Conservation (phyloP, 2,329 filamentous ascomycete genomes). For the Elsinoe perseae region DNA sequence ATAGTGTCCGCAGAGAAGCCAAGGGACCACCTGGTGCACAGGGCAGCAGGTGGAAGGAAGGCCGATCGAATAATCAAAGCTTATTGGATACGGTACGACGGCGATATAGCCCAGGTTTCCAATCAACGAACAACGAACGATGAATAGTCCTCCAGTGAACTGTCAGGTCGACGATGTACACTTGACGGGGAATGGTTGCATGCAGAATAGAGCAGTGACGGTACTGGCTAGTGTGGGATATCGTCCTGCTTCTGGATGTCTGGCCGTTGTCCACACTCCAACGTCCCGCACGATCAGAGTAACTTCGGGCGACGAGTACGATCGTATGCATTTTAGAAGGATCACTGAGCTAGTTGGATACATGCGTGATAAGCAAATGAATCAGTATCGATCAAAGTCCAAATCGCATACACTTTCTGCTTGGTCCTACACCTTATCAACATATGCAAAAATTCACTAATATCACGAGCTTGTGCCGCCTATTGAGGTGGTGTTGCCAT, state of each 20-base stretch:
- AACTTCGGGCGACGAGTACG: neutral
- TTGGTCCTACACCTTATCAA: no score
- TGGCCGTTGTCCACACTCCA: neutral
- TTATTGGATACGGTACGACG: conserved; percentile 13
- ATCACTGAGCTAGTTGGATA: neutral
- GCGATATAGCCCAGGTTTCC: conserved; percentile 12
- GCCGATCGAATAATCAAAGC: conserved; percentile 12
- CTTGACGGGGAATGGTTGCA: neutral
- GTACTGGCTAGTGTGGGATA: neutral
- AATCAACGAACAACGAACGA: conserved; percentile 9
- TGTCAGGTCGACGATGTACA: neutral
- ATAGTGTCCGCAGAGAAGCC: neutral
- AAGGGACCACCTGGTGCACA: conserved; percentile 5
- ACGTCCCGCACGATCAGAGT: neutral
- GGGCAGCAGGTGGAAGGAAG: conserved; percentile 6
- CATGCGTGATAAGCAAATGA: neutral
- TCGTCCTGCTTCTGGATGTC: conserved; percentile 15
- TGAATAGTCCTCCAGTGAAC: neutral
- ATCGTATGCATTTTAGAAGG: neutral
- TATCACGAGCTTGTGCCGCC: neutral
- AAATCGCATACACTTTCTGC: no score
- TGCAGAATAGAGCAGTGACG: conserved; percentile 6
- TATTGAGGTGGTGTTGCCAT: neutral
- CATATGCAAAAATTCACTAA: neutral
- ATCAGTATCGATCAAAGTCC: neutral